phyloP scores from a whole-genome alignment of 306 rosid species.

The Vigna radiata region DNA sequence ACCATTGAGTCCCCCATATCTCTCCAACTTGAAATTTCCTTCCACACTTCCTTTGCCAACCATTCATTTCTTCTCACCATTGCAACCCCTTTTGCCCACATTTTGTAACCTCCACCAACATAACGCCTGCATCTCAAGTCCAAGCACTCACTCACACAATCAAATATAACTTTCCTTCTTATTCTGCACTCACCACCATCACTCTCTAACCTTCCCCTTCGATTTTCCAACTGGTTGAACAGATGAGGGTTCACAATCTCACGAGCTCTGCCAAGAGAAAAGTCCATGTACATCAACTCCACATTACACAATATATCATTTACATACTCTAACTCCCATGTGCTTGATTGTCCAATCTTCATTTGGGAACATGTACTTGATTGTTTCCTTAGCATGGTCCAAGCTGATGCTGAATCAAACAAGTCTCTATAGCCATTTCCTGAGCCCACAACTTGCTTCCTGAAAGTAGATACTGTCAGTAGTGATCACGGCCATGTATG shows the following conservation, averaged over 20 bases:
- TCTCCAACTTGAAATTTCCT: conserved; percentile 67
- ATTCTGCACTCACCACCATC: conserved; percentile 48
- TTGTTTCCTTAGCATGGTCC: conserved; percentile 34
- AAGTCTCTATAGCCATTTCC: conserved; percentile 31
- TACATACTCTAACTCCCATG: conserved; percentile 68
- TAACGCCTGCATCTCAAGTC: conserved; percentile 66
- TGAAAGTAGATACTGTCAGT: conserved; percentile 43
- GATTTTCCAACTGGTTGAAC: conserved; percentile 68
- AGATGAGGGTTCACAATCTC: conserved; percentile 68
- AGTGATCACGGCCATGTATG: not conserved
- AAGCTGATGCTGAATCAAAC: conserved; percentile 53
- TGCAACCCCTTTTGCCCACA: conserved; percentile 72
- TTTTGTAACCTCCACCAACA: conserved; percentile 61
- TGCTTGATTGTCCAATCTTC: conserved; percentile 37
- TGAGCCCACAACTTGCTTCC: conserved; percentile 67
- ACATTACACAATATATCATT: conserved; percentile 61
- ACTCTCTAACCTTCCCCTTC: conserved; percentile 48
- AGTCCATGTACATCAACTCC: conserved; percentile 72
- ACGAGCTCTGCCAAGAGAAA: conserved; percentile 56
- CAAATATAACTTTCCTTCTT: conserved; percentile 66
- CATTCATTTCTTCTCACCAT: conserved; percentile 64
- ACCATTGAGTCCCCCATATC: conserved; percentile 76
- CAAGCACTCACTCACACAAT: conserved; percentile 72
- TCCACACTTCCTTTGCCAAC: conserved; percentile 63
- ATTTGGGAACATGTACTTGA: not conserved